Conservation (phyloP, 768 basidiomycete species). For the Sarcodon aspratus region DNA sequence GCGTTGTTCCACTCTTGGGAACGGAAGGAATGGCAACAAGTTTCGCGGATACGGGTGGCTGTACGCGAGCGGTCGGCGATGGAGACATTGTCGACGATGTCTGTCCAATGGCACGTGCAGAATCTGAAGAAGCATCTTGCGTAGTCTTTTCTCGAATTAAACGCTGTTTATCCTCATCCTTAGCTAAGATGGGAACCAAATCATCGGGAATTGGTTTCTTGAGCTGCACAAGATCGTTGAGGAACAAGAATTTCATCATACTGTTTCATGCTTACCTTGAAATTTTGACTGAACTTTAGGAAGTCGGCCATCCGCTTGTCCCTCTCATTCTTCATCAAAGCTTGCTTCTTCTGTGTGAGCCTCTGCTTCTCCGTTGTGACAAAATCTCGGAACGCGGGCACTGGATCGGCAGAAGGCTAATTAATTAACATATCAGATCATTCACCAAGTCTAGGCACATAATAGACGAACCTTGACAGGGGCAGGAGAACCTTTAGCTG, state of each 20-base stretch:
- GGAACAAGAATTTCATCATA: background rate
- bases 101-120: slow-evolving; percentile 52
- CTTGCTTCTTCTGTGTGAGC: slow-evolving; percentile 83
- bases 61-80: slow-evolving; percentile 22
- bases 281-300: slow-evolving; percentile 84
- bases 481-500: slow-evolving; percentile 6
- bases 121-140: slow-evolving; percentile 51
- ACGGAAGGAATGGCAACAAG: slow-evolving; percentile 15
- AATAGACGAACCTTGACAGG: slow-evolving; percentile 3
- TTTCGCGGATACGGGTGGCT: slow-evolving; percentile 28
- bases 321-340: slow-evolving; percentile 84
- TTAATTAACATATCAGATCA: too few species aligned
- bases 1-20: slow-evolving; percentile 7
- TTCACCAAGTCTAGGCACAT: background rate
- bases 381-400: slow-evolving; percentile 85
- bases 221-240: slow-evolving; percentile 33
- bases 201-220: slow-evolving; percentile 95
- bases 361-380: slow-evolving; percentile 87
- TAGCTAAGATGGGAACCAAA: slow-evolving; percentile 83
- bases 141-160: slow-evolving; percentile 69
- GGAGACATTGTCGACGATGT: slow-evolving; percentile 30
- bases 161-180: slow-evolving; percentile 86
- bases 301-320: slow-evolving; percentile 91
- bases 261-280: slow-evolving; percentile 57
- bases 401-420: slow-evolving; percentile 62